Base-by-base conservation (phyloP, 2,329 filamentous ascomycete species). In the Alternaria dauci region DNA sequence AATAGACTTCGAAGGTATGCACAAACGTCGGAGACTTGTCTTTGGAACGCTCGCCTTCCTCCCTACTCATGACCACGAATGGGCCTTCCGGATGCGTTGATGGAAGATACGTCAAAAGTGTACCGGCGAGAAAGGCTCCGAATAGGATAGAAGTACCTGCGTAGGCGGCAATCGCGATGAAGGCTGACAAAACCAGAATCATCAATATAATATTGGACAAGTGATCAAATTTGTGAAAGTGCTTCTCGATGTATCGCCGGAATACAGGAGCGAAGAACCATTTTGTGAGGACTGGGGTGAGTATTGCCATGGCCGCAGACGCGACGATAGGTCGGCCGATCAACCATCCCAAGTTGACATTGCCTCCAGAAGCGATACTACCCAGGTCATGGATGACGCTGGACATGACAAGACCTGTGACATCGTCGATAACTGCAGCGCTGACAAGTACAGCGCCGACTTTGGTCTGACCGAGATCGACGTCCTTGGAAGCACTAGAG, bases 391-490 rank as follows among this genome's bases (percentile, higher is more conserved):
- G 63, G 38, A 75, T 73, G 16, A 73, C 75, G 30, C 68, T 70
- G 30, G 79, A 79, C 66, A 82, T 79, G 52, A 83, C 78, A 11
- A 83, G 76, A 3, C 81, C 81, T 1, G 79, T 76, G 1, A 83
- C 80, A 66, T 83, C 81, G 65, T 83, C 81, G 36, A 83, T 81
- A 23, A 83, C 79, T 9, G 81, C 81, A 0, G 81, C 81, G 64
- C 80, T 81, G 48, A 82, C 77, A 3, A 83, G 77, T 1, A 83
- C 75, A 11, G 80, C 79, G 18, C 81, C 80, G 1, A 83, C 77
- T 28, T 78, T 74, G 1, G 81, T 83, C 41, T 82, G 79, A 0
- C 75, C 72, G 8, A 83, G 74, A 58, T 81, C 78, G 1, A 82
- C 72, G 7, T 68, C 71, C 34, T 74, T 76, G 32, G 70, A 71